These are phyloP conservation scores for Tricholoma saponaceum DNA, from an alignment of 768 basidiomycete species.

Conservation along the genomic window DNA sequence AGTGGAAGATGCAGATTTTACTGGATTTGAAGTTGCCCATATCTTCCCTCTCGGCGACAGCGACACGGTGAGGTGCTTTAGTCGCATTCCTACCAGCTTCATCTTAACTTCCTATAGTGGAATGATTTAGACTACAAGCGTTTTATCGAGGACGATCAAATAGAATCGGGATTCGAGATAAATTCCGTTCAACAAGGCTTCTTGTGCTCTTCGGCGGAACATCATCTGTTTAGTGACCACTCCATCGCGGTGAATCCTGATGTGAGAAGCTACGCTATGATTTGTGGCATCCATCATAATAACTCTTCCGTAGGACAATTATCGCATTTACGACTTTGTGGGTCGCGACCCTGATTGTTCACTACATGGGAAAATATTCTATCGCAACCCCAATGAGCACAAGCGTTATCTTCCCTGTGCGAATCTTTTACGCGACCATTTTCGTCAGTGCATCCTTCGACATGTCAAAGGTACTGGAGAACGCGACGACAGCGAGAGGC, in stretches of 20 bases:
- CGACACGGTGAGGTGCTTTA: constrained; percentile 8
- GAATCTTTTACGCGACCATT: constrained; percentile 18
- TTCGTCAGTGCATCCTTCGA: constrained; percentile 18
- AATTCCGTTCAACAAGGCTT: constrained; percentile 18
- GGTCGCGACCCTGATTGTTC: constrained; percentile 2
- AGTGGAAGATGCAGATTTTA: constrained; percentile 13
- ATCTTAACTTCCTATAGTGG: constrained; percentile 9
- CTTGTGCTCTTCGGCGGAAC: constrained; percentile 13
- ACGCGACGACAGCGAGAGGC: constrained; percentile 1
- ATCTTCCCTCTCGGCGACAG: constrained; percentile 15
- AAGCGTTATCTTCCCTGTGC: constrained; percentile 17
- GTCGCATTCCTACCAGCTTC: constrained; percentile 1
- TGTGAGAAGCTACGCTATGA: constrained; percentile 9
- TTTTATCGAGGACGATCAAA: constrained; percentile 16
- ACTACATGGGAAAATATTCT: constrained; percentile 6
- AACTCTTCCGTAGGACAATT: constrained; percentile 4
- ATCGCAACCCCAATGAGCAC: constrained; percentile 9
- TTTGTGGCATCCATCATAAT: neutral
- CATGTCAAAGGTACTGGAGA: constrained; percentile 14
- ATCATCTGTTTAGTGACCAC: constrained; percentile 15
- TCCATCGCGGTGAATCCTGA: constrained; percentile 15
- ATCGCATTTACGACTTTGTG: constrained; percentile 6
- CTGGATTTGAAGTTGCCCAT: constrained; percentile 16
- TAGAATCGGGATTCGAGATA: constrained; percentile 10
- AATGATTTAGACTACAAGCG: constrained; percentile 11